A percentile compares a stretch with the other conserved stretches of the same genome.
phyloP scores from a whole-genome alignment of 495 filamentous ascomycete genomes.

The Amphirosellinia nigrospora region DNA sequence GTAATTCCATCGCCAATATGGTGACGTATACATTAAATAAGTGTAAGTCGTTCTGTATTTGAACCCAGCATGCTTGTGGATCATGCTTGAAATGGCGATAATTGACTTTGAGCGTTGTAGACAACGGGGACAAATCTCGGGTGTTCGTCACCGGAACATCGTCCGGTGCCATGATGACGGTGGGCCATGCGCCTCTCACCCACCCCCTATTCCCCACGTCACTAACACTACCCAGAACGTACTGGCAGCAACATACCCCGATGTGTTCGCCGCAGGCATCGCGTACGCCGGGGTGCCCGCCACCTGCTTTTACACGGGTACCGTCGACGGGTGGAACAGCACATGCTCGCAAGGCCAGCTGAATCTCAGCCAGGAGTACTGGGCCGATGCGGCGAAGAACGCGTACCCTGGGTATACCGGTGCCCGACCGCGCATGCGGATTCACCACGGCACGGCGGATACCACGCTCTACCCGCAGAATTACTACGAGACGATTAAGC shows the following conservation, averaged over 20 bases:
- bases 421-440: constrained; percentile 56
- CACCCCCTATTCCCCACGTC: not conserved
- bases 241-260: constrained; percentile 62
- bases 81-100: not conserved
- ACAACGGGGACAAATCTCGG: constrained; percentile 54
- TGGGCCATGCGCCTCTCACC: constrained; percentile 6
- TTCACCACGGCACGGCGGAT: constrained; percentile 55
- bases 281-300: constrained; percentile 64
- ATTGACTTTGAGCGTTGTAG: not conserved
- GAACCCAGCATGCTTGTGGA: not conserved
- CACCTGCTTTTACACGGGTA: constrained; percentile 60
- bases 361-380: constrained; percentile 44
- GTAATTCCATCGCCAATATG: constrained; percentile 65
- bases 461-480: constrained; percentile 51
- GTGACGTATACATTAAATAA: constrained; percentile 54
- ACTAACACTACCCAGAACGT: constrained; percentile 49
- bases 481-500: constrained; percentile 56
- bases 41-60: constrained; percentile 25
- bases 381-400: constrained; percentile 45
- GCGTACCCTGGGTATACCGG: constrained; percentile 58
- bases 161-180: constrained; percentile 59
- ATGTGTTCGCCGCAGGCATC: constrained; percentile 59
- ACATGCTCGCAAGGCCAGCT: constrained; percentile 47
- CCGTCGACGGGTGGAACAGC: constrained; percentile 48
- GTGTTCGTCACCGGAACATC: constrained; percentile 61